These are phyloP conservation scores for Termitomyces sp. DNA, from an alignment of 768 basidiomycete species.

Conservation along the genomic window DNA sequence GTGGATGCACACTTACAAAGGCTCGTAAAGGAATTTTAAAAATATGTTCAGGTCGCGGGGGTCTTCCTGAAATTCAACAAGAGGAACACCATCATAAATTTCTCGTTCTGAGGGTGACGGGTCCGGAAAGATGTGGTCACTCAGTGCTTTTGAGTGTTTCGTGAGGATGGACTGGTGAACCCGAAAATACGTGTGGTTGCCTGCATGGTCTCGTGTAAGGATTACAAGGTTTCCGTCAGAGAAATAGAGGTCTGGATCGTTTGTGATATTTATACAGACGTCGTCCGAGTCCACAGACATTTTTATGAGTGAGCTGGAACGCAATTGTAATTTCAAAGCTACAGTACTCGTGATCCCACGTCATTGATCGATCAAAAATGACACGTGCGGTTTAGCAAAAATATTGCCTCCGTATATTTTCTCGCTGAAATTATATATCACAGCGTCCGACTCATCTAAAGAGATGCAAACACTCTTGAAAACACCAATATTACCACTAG, in stretches of 20 bases:
- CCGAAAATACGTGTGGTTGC: constrained; percentile 22
- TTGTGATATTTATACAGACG: constrained; percentile 20
- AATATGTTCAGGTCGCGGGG: constrained; percentile 20
- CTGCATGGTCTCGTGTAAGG: constrained; percentile 18
- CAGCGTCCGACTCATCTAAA: too few relatives aligned
- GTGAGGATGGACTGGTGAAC: constrained; percentile 22
- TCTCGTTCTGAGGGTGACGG: constrained; percentile 14
- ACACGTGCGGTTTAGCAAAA: not conserved
- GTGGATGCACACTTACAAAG: constrained; percentile 15
- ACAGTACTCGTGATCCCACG: not conserved
- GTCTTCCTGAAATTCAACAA: constrained; percentile 22
- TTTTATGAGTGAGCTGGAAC: not conserved
- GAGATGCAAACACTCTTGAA: too few relatives aligned
- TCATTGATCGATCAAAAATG: not conserved
- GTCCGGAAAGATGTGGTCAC: constrained; percentile 18
- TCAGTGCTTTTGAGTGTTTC: constrained; percentile 22
- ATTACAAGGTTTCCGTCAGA: constrained; percentile 22
- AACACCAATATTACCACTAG: too few relatives aligned
- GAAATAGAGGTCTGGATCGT: constrained; percentile 21
- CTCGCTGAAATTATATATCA: too few relatives aligned
- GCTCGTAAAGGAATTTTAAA: constrained; percentile 22
- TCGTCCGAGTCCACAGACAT: constrained; percentile 18
- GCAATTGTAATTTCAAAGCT: not conserved
- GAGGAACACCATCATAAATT: constrained; percentile 19
- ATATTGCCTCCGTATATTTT: not conserved